Evolutionary conservation across 148 eudicot genomes (phyloP), one percentile per base, ranked within the genome.

Genomic region (Vaccinium darrowii): DNA sequence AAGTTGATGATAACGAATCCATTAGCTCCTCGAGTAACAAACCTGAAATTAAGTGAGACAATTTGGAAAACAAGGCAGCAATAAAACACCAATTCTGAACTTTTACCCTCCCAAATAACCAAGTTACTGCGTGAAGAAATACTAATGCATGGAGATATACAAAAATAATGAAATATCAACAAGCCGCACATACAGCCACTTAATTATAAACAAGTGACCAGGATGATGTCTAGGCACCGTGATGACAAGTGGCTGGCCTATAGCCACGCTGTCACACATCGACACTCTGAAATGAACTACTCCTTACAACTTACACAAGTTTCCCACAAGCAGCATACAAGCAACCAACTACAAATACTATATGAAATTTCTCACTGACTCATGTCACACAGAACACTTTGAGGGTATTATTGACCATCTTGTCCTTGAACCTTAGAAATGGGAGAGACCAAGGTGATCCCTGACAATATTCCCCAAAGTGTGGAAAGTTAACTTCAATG

Each of bases 231-330:
- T 65, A 65, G 72, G 33, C 30, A 67, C 73, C 73, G 27, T 67
- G 73, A 67, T 27, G 39, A 67, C 36, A 67, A 67, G 36, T 67
- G 73, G 73, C 73, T 12, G 4, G 36, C 36, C 36, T n/a, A 65
- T 23, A 67, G 23, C 69, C 73, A 67, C 25, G 16, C 39, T 36
- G 39, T 36, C 39, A 36, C 39, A 36, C 73, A 27, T 67, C 16
- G 11, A 4, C 33, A 65, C 72, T 23, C 10, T 1, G 33, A 5
- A 65, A 65, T 65, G 72, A 65, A 65, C 72, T 65, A 65, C 30
- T 65, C 67, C 67, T 65, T 65, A 25, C 14, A 67, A 67, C 73
- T 67, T 67, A 67, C 73, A 11, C 36, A 67, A 67, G 73, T 67
- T 67, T 67, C 36, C 25, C 73, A 67, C 73, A 25, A 67, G 73